Conservation (phyloP, 1,284 basidiomycete species). For the Leucoagaricus sp. region DNA sequence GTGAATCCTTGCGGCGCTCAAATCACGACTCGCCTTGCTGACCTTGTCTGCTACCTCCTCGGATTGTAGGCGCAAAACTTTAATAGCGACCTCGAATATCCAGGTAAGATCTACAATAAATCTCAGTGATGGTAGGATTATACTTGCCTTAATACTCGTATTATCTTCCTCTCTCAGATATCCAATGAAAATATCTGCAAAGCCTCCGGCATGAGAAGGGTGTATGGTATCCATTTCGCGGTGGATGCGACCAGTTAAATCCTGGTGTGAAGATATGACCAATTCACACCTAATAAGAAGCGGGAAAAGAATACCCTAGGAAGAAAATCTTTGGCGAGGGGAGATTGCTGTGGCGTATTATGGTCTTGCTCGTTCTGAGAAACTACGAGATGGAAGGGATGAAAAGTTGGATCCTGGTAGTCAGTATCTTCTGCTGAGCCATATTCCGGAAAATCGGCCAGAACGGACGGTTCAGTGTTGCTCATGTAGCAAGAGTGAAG, state of each 20-base stretch:
- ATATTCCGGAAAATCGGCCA: no score
- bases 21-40: not conserved
- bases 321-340: no score
- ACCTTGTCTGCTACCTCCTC: not conserved
- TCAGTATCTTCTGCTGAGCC: no score
- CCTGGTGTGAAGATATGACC: not conserved
- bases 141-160: not conserved
- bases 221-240: not conserved
- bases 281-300: no score
- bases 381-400: no score
- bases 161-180: not conserved
- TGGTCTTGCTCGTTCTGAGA: no score
- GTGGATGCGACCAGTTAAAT: not conserved
- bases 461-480: no score
- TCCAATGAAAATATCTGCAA: slow-evolving; percentile 1
- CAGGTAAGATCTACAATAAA: not conserved
- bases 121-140: not conserved
- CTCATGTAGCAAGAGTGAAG: no score
- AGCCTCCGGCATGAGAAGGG: not conserved
- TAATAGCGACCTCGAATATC: slow-evolving; percentile 7
- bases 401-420: no score
- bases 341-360: no score
- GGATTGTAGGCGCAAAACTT: not conserved
- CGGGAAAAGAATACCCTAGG: no score
- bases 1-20: not conserved